These are phyloP conservation scores for Neopestalotiopsis rosae DNA, from an alignment of 2,329 filamentous ascomycete genomes.

Conservation along the genomic window DNA sequence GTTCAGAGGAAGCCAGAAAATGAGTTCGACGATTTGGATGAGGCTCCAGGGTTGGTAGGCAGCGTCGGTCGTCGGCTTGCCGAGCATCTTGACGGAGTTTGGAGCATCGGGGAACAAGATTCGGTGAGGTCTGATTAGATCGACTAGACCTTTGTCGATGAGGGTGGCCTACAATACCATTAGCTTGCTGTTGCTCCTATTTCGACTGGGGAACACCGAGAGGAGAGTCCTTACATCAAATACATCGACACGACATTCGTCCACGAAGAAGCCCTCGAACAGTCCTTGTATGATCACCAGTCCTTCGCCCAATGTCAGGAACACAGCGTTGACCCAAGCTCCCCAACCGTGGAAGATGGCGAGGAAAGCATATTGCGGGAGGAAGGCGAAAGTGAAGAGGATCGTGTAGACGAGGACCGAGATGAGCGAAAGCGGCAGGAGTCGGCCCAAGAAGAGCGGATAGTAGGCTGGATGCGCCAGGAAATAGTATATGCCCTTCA, in stretches of 20 bases:
- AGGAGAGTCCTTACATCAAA: conserved; percentile 70
- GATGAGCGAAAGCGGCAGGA: conserved; percentile 82
- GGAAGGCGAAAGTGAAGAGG: conserved; percentile 85
- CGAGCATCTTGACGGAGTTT: conserved; percentile 78
- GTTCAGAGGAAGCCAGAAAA: conserved; percentile 81
- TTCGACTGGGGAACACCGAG: neutral
- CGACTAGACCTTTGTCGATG: conserved; percentile 73
- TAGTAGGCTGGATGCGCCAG: conserved; percentile 77
- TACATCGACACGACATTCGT: conserved; percentile 78
- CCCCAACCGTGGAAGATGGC: conserved; percentile 85
- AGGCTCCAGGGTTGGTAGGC: conserved; percentile 89
- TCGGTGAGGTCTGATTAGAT: conserved; percentile 71
- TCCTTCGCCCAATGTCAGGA: conserved; percentile 85
- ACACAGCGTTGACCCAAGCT: conserved; percentile 88
- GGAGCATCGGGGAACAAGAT: conserved; percentile 70
- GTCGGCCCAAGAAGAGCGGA: conserved; percentile 77
- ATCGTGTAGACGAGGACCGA: conserved; percentile 84
- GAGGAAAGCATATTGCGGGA: conserved; percentile 88
- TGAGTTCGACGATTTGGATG: conserved; percentile 86
- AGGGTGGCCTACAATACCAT: conserved; percentile 62
- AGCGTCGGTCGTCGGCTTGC: conserved; percentile 77
- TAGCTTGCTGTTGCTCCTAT: conserved; percentile 25
- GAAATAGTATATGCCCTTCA: conserved; percentile 85
- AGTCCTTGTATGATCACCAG: conserved; percentile 72
- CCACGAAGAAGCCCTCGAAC: conserved; percentile 83